Base-by-base conservation (phyloP, 768 basidiomycete genomes). In the Calocybe indica region DNA sequence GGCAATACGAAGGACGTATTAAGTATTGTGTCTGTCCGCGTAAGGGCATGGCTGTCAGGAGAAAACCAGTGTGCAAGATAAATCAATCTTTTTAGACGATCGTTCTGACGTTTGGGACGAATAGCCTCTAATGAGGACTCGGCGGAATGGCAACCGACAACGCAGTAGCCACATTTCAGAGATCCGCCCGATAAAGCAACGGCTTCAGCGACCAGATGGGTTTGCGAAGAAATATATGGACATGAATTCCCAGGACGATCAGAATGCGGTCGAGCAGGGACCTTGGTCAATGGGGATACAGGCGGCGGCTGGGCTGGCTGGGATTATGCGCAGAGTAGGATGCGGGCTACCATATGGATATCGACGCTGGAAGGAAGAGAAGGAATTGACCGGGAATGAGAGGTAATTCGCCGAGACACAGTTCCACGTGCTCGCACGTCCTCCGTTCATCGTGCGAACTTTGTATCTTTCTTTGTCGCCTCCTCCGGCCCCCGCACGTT, bases 371-470 rank as follows among this genome's bases (percentile, higher is more conserved):
- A 30, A 40, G 15, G 34, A 22, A 43, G 34, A 40, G 30, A 40
- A 54, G 45, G 53, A 47, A 47, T 40, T 15, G 38, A 47, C 45
- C 45, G 39, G 46, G 5, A 37, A 7, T n/a, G 8, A 36, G 13
- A 29, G 7, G 44, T 14, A 39, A 47, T 40, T 47, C 31, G 30
- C 47, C 40, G 39, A 41, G 28, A 15, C 11, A n/a, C 39, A 38
- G 52, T 53, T 54, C 28, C 65, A 67, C 63, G 66, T 67, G 65
- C 46, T 49, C 40, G 32, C 41, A 43, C 15, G 41, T 50, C 58
- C 22, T 22, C 66, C 66, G 65, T 57, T 58, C 58, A 67, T 67
- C 70, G 71, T 69, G 71, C 59, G 71, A 72, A 67, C 38, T 49
- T 55, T 7, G 13, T 50, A 60, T 50, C 70, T 62, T 47, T 65